phyloP scores from a whole-genome alignment of 2,329 filamentous ascomycete genomes.

The Ploettnerulaceae sp. region DNA sequence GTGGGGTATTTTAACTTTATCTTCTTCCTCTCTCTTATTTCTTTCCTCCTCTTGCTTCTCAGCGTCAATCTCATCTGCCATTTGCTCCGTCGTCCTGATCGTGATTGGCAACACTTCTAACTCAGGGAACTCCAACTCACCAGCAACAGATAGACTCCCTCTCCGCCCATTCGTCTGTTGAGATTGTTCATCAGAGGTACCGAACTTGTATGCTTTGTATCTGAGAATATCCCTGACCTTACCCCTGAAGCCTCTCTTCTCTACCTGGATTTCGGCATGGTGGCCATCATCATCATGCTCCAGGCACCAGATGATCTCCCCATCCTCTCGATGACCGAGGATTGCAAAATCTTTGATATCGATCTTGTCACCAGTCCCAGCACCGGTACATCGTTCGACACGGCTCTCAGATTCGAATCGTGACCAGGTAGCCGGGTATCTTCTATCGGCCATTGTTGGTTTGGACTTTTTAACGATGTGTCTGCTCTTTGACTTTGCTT shows the following conservation, averaged over 20 bases:
- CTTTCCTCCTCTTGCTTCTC: constrained; percentile 9
- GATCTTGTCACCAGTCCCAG: constrained; percentile 17
- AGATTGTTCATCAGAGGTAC: constrained; percentile 16
- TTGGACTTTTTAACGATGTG: constrained; percentile 23
- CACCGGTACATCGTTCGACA: constrained; percentile 21
- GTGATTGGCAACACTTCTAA: constrained; percentile 28
- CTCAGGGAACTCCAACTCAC: constrained; percentile 29
- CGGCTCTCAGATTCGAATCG: constrained; percentile 29
- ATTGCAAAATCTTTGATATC: constrained; percentile 26
- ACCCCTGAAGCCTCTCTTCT: constrained; percentile 15
- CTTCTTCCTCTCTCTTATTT: constrained; percentile 2
- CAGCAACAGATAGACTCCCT: constrained; percentile 24
- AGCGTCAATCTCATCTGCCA: constrained; percentile 6
- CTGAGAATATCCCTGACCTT: constrained; percentile 13
- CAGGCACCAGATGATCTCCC: constrained; percentile 24
- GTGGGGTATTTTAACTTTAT: not conserved
- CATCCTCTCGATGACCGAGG: constrained; percentile 12
- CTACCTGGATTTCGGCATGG: constrained; percentile 16
- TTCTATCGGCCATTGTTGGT: constrained; percentile 17
- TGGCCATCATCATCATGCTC: constrained; percentile 23
- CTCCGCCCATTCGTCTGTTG: constrained; percentile 20
- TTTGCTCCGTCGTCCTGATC: constrained; percentile 11
- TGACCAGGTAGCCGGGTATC: constrained; percentile 30
- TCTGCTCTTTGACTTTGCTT: constrained; percentile 24
- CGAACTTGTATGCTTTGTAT: constrained; percentile 16